A percentile compares a stretch with the other conserved stretches of the same genome.
Evolutionary conservation across 1,284 basidiomycete genomes (phyloP).

Genomic region (Pseudozyma tsukubaensis): DNA sequence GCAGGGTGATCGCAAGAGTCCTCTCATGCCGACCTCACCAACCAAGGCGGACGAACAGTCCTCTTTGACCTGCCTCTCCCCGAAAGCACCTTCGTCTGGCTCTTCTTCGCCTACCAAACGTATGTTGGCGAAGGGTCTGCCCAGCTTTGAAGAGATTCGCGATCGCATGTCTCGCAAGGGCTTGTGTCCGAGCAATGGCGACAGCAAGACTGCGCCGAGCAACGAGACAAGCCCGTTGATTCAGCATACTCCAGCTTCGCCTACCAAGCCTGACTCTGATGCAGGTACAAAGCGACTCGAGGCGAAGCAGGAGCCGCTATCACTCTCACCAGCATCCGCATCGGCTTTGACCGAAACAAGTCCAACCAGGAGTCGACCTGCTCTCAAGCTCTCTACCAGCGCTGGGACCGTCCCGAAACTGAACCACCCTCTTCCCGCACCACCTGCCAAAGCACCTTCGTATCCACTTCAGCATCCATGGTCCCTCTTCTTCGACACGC

Average conservation of each 20-base stretch:
- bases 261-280: conserved; percentile 7
- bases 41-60: conserved; percentile 4
- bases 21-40: conserved; percentile 7
- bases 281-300: conserved; percentile 1
- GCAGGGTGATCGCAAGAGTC: conserved; percentile 7
- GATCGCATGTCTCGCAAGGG: conserved; percentile 58
- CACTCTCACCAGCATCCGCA: neutral
- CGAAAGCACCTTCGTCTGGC: conserved; percentile 17
- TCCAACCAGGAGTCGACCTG: neutral
- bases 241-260: conserved; percentile 10
- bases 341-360: neutral
- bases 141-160: conserved; percentile 63
- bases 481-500: conserved; percentile 85
- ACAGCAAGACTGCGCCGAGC: neutral
- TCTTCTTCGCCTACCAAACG: conserved; percentile 27
- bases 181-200: neutral
- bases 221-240: conserved; percentile 6
- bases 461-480: conserved; percentile 86
- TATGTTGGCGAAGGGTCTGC: conserved; percentile 46
- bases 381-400: conserved; percentile 2
- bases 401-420: neutral
- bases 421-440: conserved; percentile 14
- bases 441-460: conserved; percentile 13
- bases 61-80: conserved; percentile 1
- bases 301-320: neutral